Base-by-base conservation (phyloP, 73 alveolate species). In the Paramecium pentaurelia region DNA sequence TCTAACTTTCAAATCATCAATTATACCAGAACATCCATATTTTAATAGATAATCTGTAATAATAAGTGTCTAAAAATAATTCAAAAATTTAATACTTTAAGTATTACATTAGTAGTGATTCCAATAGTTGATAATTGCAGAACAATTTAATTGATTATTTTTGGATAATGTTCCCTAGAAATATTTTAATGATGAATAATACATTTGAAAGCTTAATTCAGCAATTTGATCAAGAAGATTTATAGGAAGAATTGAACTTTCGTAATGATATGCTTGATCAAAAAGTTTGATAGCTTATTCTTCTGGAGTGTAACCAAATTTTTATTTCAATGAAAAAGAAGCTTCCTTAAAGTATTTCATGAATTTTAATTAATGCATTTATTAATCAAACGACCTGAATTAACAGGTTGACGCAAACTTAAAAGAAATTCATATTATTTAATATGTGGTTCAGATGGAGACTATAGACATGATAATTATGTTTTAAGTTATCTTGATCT, bases 191-290 rank as follows among this genome's bases (percentile, higher is more conserved):
- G 6, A 80, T 80, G 34, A 40, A 10, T 22, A 0, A 22, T 80
- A 80, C 91, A 80, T 80, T 32, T 80, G 47, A 80, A 44, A 80
- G 28, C 91, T 80, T 73, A 80, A 80, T 49, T 80, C 91, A 16
- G 91, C 71, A 3, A 80, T 27, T 45, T 40, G 25, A 80, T 80
- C 91, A 9, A 80, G 32, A 0, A 80, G 58, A 20, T 34, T 42
- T 4, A 80, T 44, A 16, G 91, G 75, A 4, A 80, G 47, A 27
- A 80, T 49, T 4, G 71, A n/a, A 18, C 77, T 45, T 1, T 80
- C 73, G 14, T 45, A 80, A 80, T 45, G 75, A 49, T 45, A 80
- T 1, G 75, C 91, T 80, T 80, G 20, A 44, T 80, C 91, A 44
- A 80, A 80, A 8, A 80, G 34, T 49, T 80, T 80, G 18, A 45